Percentiles rank a stretch among this genome's conserved stretches.
phyloP scores from a whole-genome alignment of 2,329 filamentous ascomycete species.

The Leptographium wingfieldii region DNA sequence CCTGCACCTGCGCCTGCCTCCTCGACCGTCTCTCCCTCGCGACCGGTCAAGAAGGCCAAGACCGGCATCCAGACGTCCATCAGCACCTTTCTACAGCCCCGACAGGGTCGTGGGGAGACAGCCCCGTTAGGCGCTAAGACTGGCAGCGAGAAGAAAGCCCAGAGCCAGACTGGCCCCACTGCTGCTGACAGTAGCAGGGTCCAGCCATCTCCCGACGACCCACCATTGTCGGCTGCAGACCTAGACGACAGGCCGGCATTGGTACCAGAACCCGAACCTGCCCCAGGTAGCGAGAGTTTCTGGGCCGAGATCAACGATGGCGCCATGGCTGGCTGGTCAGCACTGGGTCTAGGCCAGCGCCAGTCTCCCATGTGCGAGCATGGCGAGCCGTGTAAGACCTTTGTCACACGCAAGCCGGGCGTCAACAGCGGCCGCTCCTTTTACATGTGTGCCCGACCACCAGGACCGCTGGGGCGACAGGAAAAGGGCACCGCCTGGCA shows the following conservation, averaged over 20 bases:
- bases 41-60: slow-evolving; percentile 7
- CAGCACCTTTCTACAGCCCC: slow-evolving; percentile 8
- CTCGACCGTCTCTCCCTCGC: background rate
- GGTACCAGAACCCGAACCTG: too few relatives aligned
- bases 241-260: too few relatives aligned
- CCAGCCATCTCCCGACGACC: too few relatives aligned
- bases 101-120: background rate
- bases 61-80: slow-evolving; percentile 10
- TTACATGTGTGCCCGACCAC: slow-evolving; percentile 54
- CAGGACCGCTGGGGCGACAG: slow-evolving; percentile 76
- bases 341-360: slow-evolving; percentile 53
- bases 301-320: slow-evolving; percentile 26
- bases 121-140: too few relatives aligned
- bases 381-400: slow-evolving; percentile 69
- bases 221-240: too few relatives aligned
- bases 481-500: slow-evolving; percentile 78
- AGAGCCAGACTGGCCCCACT: too few relatives aligned
- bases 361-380: slow-evolving; percentile 70
- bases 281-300: background rate
- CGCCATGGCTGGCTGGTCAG: slow-evolving; percentile 74
- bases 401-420: slow-evolving; percentile 80
- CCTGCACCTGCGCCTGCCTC: too few relatives aligned
- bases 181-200: too few relatives aligned
- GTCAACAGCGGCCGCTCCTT: slow-evolving; percentile 62
- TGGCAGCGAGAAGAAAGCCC: too few relatives aligned